Evolutionary conservation across 2,329 filamentous ascomycete genomes (phyloP).

Genomic region (Epicoccum nigrum): DNA sequence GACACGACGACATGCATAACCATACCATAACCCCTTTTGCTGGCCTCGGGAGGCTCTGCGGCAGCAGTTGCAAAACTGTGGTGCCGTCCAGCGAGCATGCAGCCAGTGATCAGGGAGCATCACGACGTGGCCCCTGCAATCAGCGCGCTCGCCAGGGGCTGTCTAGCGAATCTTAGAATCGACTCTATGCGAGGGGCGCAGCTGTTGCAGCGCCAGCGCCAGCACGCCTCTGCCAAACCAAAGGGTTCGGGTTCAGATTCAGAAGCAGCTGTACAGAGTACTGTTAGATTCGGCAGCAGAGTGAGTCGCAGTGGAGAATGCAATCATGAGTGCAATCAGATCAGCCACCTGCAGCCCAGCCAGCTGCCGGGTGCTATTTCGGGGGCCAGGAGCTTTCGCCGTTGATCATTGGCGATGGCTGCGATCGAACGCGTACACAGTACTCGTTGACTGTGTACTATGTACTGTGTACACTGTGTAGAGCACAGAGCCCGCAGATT

Average conservation of each 20-base stretch:
- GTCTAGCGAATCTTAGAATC: conserved; percentile 13
- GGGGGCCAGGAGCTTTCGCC: conserved; percentile 12
- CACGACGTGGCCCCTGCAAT: conserved; percentile 11
- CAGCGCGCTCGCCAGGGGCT: conserved; percentile 13
- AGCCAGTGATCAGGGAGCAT: conserved; percentile 10
- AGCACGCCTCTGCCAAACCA: neutral
- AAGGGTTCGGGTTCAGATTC: too few relatives aligned
- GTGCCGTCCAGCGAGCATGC: conserved; percentile 12
- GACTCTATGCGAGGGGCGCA: conserved; percentile 17
- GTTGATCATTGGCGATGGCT: conserved; percentile 1
- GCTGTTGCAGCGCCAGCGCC: conserved; percentile 9
- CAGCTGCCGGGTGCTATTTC: conserved; percentile 7
- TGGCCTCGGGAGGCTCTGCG: conserved; percentile 22
- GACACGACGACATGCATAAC: conserved; percentile 26
- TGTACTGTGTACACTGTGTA: conserved; percentile 13
- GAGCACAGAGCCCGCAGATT: conserved; percentile 10
- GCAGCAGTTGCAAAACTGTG: conserved; percentile 12
- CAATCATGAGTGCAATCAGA: too few relatives aligned
- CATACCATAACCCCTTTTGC: conserved; percentile 31
- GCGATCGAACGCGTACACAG: conserved; percentile 19
- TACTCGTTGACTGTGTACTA: conserved; percentile 12
- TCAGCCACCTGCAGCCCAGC: too few relatives aligned
- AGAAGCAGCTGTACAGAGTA: too few relatives aligned
- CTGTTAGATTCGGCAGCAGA: too few relatives aligned
- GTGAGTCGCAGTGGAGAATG: too few relatives aligned